Conservation (phyloP, 2,329 filamentous ascomycete genomes). For the Leptographium radiaticola region DNA sequence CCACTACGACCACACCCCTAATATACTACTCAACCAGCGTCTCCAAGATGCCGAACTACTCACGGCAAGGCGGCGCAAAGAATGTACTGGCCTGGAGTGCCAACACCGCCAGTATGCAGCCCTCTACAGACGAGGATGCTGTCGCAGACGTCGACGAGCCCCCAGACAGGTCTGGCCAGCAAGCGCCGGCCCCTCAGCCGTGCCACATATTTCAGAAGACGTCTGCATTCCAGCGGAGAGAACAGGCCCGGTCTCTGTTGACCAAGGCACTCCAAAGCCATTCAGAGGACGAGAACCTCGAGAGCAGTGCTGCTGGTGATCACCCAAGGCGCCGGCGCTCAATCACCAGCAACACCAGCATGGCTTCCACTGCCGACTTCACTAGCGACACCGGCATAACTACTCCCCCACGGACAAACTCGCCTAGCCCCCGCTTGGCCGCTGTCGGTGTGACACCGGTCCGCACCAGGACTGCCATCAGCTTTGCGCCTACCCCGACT, state of each 20-base stretch:
- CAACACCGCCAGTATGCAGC: conserved; percentile 28
- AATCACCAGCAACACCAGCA: conserved; percentile 66
- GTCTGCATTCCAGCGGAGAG: conserved; percentile 31
- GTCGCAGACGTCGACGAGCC: conserved; percentile 76
- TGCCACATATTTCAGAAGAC: conserved; percentile 32
- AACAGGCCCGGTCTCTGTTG: conserved; percentile 66
- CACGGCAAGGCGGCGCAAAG: conserved; percentile 24
- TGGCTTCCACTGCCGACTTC: conserved; percentile 74
- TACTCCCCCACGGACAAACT: conserved; percentile 76
- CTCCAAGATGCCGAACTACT: conserved; percentile 16
- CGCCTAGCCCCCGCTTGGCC: conserved; percentile 74
- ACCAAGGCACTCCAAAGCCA: conserved; percentile 68
- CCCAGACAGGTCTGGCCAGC: conserved; percentile 43
- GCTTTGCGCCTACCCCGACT: conserved; percentile 1
- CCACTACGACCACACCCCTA: background rate
- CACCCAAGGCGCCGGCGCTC: conserved; percentile 41
- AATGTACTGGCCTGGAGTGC: conserved; percentile 33
- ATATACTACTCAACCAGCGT: background rate
- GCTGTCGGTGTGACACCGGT: conserved; percentile 30
- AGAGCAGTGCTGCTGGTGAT: conserved; percentile 20
- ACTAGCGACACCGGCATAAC: conserved; percentile 92
- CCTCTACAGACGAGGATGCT: conserved; percentile 44
- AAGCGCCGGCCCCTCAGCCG: conserved; percentile 1
- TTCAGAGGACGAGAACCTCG: conserved; percentile 41
- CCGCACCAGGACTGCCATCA: background rate